Evolutionary conservation across 2,329 filamentous ascomycete genomes (phyloP).

Genomic region (Fusarium newnesense): DNA sequence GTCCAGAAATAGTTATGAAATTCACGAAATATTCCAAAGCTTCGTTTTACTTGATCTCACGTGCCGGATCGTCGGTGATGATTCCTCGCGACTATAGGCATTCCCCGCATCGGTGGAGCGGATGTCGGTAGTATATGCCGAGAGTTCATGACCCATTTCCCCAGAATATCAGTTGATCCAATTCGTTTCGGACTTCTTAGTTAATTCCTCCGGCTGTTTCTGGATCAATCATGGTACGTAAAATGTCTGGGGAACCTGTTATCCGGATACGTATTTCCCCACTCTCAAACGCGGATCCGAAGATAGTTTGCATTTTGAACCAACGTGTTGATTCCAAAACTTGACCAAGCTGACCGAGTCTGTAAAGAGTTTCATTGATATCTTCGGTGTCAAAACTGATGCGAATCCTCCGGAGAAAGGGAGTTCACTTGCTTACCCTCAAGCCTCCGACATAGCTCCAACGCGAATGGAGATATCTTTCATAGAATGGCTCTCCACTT

Average conservation of each 20-base stretch:
- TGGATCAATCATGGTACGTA: not conserved
- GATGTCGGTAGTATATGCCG: not conserved
- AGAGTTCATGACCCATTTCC: not conserved
- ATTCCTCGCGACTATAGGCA: not conserved
- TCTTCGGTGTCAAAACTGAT: too few species aligned
- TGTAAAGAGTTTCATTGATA: not conserved
- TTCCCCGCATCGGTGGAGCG: conserved; percentile 15
- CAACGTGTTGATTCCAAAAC: conserved; percentile 1
- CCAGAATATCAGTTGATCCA: not conserved
- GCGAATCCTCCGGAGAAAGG: not conserved
- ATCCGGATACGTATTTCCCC: conserved; percentile 6
- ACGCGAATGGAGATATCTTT: not conserved
- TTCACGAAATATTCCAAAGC: not conserved
- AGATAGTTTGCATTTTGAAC: not conserved
- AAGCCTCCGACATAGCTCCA: not conserved
- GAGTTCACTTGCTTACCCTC: not conserved
- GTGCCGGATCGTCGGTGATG: not conserved
- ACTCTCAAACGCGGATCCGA: conserved; percentile 9
- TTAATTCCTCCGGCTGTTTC: conserved; percentile 21
- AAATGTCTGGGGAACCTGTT: not conserved
- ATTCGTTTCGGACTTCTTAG: conserved; percentile 14
- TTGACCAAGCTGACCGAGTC: not conserved
- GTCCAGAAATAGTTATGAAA: not conserved
- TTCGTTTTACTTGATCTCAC: not conserved
- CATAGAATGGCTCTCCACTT: conserved; percentile 4